Base-by-base conservation (phyloP, 805 yeast species). In the Lachancea sp. region DNA sequence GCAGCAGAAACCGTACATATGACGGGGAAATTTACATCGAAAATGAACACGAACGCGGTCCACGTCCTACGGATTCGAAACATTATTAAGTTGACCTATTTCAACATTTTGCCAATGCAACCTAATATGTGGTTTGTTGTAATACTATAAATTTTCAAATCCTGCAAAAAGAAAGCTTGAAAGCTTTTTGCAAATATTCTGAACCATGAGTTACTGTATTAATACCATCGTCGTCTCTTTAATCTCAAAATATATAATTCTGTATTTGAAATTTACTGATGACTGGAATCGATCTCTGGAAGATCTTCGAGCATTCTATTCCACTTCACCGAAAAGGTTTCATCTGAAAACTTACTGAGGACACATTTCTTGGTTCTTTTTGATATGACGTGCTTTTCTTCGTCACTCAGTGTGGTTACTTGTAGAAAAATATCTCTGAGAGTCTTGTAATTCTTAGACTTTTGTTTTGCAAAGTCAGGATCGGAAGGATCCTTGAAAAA, bases 401-500 rank as follows among this genome's bases (percentile, higher is more conserved):
- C 53, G 1, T 66, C 67, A 1, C 65, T 48, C 26, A 74, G 60
- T 10, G 70, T 54, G 30, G 72, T 67, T 3, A 77, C 74, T 35
- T 64, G 54, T 1, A 53, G 44, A 20, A 91, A 71, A 6, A 77
- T 68, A 9, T 72, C 72, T n/a, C 69, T 54, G 41, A 91, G 69
- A 1, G 69, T 57, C 0, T 78, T 75, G 58, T 65, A 75, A n/a
- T 57, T 59, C 36, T 50, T 58, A 27, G 48, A 47, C 18, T 47
- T 49, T 20, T 51, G 44, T 16, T 47, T 45, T 13, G 39, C 46
- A 54, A 59, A 82, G 61, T 86, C 96, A 1, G 95, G 95, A 59
- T 90, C 97, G 6, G 63, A 62, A 11, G 65, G 63, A 51, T 82
- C 78, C 49, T 74, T 78, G 69, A 91, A 93, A 62, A 89, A 84